Base-by-base conservation (phyloP, 495 filamentous ascomycete genomes). In the Astrothelium macrocarpum region DNA sequence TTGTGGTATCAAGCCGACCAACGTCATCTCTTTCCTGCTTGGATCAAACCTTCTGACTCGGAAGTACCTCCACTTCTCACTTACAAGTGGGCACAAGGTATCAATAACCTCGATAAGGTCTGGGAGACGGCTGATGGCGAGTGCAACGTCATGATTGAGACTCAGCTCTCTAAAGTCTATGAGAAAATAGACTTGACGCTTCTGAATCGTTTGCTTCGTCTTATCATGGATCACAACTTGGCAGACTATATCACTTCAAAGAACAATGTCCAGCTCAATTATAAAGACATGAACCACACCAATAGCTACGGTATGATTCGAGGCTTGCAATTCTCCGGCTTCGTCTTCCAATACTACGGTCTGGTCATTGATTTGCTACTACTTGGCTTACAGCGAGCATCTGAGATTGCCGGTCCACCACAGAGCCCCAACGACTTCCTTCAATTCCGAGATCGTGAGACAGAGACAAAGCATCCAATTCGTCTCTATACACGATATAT, bases 261-360 rank as follows among this genome's bases (percentile, higher is more conserved):
- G 83, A 99, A 99, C 78, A 99, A 99, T 71, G 95, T 99, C 18
- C 92, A 97, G 70, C 82, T 99, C 62, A 97, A 93, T 67, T 99
- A 99, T 78, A 99, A 99, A 79, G 95, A 99, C 71, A 99, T 99
- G 95, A 97, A 96, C 71, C 95, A 99, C 73, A 95, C 93, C 62
- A 99, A 99, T 75, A 95, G 90, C 74, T 99, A 97, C 71, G 95
- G 95, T 60, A 85, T 99, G 85, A 97, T 97, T 70, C 90, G 95
- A 63, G 95, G 95, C 65, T 81, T 97, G 43, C 95, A 97, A 71
- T 99, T 99, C 74, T 96, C 93, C 1, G 95, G 88, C 12, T 99
- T 99, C 66, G 93, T 97, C 32, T 97, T 97, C 84, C 95, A 99
- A 74, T 99, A 91, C 82, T 99, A 97, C 68, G 95, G 95, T 53